Evolutionary conservation across 257 asterid species (phyloP).

Genomic region (Striga asiatica): DNA sequence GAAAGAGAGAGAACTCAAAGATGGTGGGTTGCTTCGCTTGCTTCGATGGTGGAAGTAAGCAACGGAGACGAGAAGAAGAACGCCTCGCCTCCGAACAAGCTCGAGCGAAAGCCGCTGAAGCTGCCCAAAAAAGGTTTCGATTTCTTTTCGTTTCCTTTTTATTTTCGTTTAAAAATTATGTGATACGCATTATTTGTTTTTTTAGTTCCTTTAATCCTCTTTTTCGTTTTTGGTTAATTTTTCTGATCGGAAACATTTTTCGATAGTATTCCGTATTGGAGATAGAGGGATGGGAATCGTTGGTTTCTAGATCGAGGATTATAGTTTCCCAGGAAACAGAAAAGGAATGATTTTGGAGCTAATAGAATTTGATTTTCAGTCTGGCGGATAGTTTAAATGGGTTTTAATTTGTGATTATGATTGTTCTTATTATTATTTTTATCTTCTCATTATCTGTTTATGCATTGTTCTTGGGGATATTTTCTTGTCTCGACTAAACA

Average conservation of each 20-base stretch:
- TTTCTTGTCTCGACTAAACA: background rate
- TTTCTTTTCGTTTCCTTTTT: background rate
- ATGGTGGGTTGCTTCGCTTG: conserved; percentile 77
- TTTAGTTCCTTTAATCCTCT: background rate
- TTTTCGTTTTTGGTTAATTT: background rate
- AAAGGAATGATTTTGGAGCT: background rate
- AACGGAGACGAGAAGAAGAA: conserved; percentile 65
- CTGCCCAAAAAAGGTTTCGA: conserved; percentile 71
- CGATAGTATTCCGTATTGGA: background rate
- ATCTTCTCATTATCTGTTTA: background rate
- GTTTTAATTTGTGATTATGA: background rate
- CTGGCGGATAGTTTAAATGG: background rate
- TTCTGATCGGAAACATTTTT: background rate
- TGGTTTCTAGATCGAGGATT: background rate
- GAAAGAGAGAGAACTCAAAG: no score
- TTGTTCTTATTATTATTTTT: background rate
- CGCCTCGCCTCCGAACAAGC: conserved; percentile 79
- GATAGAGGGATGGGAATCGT: background rate
- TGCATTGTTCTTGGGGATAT: background rate
- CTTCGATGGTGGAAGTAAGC: conserved; percentile 72
- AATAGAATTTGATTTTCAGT: background rate
- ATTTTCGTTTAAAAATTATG: background rate
- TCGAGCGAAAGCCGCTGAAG: conserved; percentile 80
- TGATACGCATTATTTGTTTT: background rate
- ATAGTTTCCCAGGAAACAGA: background rate